These are phyloP conservation scores for Colletotrichum graminicola DNA, from an alignment of 2,329 filamentous ascomycete genomes.

Conservation along the genomic window DNA sequence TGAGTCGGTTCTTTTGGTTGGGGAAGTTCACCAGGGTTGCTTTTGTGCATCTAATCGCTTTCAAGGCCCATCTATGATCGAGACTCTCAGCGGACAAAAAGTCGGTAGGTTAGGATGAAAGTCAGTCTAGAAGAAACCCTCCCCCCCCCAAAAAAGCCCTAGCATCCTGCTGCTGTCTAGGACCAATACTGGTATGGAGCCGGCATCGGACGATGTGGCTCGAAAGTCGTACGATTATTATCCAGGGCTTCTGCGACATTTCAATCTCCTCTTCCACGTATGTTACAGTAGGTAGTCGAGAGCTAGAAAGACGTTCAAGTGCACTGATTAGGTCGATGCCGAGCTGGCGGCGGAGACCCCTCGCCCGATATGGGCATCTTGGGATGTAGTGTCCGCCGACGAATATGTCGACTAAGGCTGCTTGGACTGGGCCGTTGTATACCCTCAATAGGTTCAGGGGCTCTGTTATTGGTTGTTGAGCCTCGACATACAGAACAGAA, in stretches of 20 bases:
- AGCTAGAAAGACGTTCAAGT: background rate
- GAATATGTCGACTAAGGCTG: background rate
- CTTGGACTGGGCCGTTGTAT: background rate
- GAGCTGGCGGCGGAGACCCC: background rate
- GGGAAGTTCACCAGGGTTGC: no score
- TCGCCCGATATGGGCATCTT: background rate
- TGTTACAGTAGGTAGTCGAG: background rate
- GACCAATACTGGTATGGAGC: background rate
- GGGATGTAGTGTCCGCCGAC: background rate
- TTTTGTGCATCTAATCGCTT: background rate
- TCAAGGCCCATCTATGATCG: background rate
- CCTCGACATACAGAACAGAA: background rate
- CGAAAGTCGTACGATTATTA: background rate
- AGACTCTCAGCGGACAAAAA: background rate
- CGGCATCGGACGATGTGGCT: background rate
- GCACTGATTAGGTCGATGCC: background rate
- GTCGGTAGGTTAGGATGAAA: background rate
- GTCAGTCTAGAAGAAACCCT: no score
- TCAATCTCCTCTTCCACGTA: background rate
- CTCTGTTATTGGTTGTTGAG: background rate
- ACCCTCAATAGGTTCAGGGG: background rate
- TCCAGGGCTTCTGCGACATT: background rate
- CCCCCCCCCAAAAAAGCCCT: no score
- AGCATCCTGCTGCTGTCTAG: background rate
- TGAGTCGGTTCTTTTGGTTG: background rate